Evolutionary conservation across 768 basidiomycete species (phyloP).

Genomic region (Sistotremastrum suecicum): DNA sequence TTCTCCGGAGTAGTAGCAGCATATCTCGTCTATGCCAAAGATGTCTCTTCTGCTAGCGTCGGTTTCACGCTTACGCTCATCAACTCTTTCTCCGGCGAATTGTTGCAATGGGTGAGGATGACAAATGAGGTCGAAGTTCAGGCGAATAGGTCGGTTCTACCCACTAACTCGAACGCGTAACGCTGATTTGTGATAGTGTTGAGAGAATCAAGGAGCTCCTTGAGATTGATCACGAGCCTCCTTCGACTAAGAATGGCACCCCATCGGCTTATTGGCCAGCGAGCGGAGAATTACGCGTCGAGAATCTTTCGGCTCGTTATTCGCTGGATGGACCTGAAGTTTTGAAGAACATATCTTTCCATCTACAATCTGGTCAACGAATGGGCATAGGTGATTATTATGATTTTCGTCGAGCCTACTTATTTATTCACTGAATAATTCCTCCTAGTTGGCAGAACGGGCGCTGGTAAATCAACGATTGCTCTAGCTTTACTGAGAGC

Average conservation of each 20-base stretch:
- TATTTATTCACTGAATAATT: neutral
- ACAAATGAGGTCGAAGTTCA: conserved; percentile 32
- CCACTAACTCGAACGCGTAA: neutral
- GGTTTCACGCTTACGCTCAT: neutral
- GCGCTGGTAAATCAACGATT: conserved; percentile 12
- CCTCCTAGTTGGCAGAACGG: conserved; percentile 19
- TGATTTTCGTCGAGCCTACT: neutral
- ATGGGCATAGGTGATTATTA: conserved; percentile 20
- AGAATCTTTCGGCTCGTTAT: conserved; percentile 23
- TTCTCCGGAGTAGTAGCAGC: conserved; percentile 41
- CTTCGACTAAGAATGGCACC: conserved; percentile 11
- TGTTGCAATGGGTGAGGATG: conserved; percentile 22
- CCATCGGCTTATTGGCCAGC: conserved; percentile 30
- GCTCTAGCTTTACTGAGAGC: conserved; percentile 20
- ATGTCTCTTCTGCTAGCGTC: neutral
- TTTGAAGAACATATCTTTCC: conserved; percentile 29
- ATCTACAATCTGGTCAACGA: conserved; percentile 22
- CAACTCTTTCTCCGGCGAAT: conserved; percentile 12
- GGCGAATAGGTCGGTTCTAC: conserved; percentile 17
- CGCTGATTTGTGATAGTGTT: conserved; percentile 3
- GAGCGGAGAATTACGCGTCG: conserved; percentile 21
- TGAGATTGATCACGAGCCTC: conserved; percentile 23
- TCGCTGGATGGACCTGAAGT: conserved; percentile 28
- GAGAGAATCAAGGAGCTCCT: conserved; percentile 24
- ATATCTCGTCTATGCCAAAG: conserved; percentile 33